Conservation (phyloP, 805 yeast genomes). For the Zygoascus tannicola region DNA sequence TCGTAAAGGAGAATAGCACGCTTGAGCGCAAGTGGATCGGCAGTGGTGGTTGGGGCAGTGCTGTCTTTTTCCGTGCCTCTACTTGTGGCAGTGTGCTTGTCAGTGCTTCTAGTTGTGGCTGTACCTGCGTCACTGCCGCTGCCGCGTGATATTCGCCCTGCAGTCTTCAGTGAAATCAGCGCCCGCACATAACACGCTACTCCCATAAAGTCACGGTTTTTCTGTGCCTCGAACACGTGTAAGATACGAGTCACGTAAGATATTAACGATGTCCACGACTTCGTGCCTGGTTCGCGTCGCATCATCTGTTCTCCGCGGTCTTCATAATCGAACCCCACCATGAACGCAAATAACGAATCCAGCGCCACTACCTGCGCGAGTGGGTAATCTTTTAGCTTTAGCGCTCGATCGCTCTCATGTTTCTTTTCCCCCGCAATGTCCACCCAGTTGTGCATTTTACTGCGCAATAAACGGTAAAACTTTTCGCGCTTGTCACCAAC, state of each 20-base stretch:
- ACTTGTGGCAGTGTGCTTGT: too few relatives aligned
- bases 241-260: slow-evolving; percentile 28
- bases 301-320: slow-evolving; percentile 27
- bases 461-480: slow-evolving; percentile 18
- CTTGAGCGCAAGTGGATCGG: slow-evolving; percentile 6
- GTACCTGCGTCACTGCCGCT: background rate
- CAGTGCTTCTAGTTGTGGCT: background rate
- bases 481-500: slow-evolving; percentile 14
- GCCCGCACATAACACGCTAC: slow-evolving; percentile 27
- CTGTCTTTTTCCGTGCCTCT: background rate
- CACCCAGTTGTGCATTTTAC: slow-evolving; percentile 30
- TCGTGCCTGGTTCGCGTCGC: slow-evolving; percentile 21
- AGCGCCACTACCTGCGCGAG: slow-evolving; percentile 29
- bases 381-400: slow-evolving; percentile 19
- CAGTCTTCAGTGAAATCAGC: slow-evolving; percentile 22
- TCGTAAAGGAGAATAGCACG: slow-evolving; percentile 11
- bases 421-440: slow-evolving; percentile 31
- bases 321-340: slow-evolving; percentile 32
- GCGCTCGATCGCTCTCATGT: slow-evolving; percentile 32
- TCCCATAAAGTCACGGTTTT: slow-evolving; percentile 23
- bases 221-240: slow-evolving; percentile 15
- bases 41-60: slow-evolving; percentile 1
- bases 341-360: slow-evolving; percentile 33
- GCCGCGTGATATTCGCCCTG: slow-evolving; percentile 9
- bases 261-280: slow-evolving; percentile 31